phyloP scores from a whole-genome alignment of 2,329 filamentous ascomycete species.

The Zymoseptoria pseudotritici region DNA sequence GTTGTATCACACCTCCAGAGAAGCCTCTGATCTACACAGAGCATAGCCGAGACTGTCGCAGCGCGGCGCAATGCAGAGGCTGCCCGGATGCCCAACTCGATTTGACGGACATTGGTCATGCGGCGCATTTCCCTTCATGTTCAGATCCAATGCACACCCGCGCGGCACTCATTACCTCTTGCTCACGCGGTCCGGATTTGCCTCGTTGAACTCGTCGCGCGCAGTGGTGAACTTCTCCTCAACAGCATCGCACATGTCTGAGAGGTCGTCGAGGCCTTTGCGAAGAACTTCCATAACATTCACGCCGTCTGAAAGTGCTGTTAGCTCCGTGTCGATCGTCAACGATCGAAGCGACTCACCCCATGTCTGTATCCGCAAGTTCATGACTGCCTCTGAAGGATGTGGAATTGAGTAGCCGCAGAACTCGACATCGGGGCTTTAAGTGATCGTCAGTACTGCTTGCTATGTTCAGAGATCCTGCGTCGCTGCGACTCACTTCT shows the following conservation, averaged over 20 bases:
- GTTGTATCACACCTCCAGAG: neutral
- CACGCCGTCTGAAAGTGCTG: conserved; percentile 54
- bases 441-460: neutral
- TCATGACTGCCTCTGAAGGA: conserved; percentile 93
- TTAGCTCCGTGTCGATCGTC: neutral
- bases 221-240: conserved; percentile 77
- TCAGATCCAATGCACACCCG: neutral
- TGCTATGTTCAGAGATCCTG: neutral
- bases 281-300: conserved; percentile 78
- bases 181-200: conserved; percentile 21
- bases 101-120: conserved; percentile 31
- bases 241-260: conserved; percentile 88
- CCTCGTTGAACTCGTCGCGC: conserved; percentile 52
- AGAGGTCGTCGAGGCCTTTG: conserved; percentile 81
- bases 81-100: neutral
- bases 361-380: conserved; percentile 93
- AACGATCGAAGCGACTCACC: conserved; percentile 45
- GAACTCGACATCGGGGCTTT: conserved; percentile 89
- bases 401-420: conserved; percentile 97
- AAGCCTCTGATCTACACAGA: neutral
- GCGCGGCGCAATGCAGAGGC: neutral
- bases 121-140: conserved; percentile 40
- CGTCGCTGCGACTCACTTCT: conserved; percentile 62
- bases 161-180: conserved; percentile 5
- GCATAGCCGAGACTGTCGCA: neutral